These are phyloP conservation scores for Tetrahymena malaccensis DNA, from an alignment of 73 alveolate genomes.

Conservation along the genomic window DNA sequence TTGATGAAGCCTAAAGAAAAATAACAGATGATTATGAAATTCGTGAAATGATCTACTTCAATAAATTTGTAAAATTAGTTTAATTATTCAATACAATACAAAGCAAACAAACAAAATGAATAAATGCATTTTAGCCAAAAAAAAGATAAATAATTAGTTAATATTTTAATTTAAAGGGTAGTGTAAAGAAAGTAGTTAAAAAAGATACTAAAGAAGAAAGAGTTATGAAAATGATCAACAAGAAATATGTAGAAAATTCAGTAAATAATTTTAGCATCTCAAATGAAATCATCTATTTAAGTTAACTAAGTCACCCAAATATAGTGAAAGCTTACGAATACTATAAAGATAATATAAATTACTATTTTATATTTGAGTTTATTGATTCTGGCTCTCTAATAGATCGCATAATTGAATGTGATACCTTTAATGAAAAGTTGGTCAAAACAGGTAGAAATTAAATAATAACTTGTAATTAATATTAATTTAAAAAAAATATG, in stretches of 20 bases:
- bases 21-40: not conserved
- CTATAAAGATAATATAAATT: not conserved
- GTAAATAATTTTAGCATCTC: not conserved
- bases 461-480: not conserved
- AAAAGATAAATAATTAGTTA: not conserved
- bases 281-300: slow-evolving; percentile 3
- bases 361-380: slow-evolving; percentile 4
- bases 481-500: not conserved
- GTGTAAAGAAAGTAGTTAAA: not conserved
- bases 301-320: slow-evolving; percentile 13
- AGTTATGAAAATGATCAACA: not conserved
- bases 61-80: not conserved
- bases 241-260: not conserved
- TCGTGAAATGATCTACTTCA: not conserved
- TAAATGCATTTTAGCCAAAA: not conserved
- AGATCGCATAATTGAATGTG: not conserved
- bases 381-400: not conserved
- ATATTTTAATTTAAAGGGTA: not conserved
- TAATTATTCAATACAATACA: not conserved
- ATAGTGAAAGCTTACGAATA: slow-evolving; percentile 18
- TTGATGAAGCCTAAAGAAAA: not conserved
- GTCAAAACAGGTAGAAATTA: not conserved
- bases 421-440: not conserved
- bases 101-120: not conserved
- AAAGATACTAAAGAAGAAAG: not conserved